Percentiles rank a stretch among this genome's conserved stretches.
Evolutionary conservation across 1,284 basidiomycete species (phyloP).

Genomic region (Ceratobasidium sp.): DNA sequence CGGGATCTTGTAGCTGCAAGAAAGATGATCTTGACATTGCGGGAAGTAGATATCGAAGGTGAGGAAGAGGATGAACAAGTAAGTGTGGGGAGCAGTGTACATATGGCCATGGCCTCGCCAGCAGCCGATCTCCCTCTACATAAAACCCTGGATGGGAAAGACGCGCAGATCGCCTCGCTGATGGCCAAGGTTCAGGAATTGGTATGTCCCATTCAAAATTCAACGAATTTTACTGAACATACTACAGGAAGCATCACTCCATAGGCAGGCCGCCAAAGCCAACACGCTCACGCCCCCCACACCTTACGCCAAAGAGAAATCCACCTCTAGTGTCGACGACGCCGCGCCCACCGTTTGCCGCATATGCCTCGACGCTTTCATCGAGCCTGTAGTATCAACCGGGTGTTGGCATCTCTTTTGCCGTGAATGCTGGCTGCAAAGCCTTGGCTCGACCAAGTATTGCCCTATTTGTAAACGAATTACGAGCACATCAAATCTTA

Average conservation of each 20-base stretch:
- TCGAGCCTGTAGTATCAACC: conserved; percentile 82
- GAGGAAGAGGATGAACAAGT: conserved; percentile 50
- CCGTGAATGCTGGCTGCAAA: conserved; percentile 81
- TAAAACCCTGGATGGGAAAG: conserved; percentile 61
- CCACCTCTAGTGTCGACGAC: not conserved
- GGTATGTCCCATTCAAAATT: conserved; percentile 60
- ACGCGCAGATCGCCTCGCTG: conserved; percentile 66
- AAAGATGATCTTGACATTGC: conserved; percentile 19
- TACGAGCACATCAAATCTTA: conserved; percentile 75
- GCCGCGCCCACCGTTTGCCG: conserved; percentile 68
- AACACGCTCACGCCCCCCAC: conserved; percentile 2
- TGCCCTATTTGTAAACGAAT: conserved; percentile 88
- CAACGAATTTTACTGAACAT: conserved; percentile 20
- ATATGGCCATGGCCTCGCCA: conserved; percentile 2
- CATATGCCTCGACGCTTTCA: conserved; percentile 81
- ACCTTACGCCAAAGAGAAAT: conserved; percentile 8
- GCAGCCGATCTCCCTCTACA: not conserved
- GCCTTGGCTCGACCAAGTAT: conserved; percentile 81
- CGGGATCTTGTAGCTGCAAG: conserved; percentile 29
- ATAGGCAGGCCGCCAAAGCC: not conserved
- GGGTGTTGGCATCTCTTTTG: conserved; percentile 89
- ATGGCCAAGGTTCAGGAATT: conserved; percentile 71
- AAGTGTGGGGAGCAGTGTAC: conserved; percentile 27
- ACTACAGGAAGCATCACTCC: conserved; percentile 61
- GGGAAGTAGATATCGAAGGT: conserved; percentile 49